Base-by-base conservation (phyloP, 345 rosid species). In the Brassica incana region DNA sequence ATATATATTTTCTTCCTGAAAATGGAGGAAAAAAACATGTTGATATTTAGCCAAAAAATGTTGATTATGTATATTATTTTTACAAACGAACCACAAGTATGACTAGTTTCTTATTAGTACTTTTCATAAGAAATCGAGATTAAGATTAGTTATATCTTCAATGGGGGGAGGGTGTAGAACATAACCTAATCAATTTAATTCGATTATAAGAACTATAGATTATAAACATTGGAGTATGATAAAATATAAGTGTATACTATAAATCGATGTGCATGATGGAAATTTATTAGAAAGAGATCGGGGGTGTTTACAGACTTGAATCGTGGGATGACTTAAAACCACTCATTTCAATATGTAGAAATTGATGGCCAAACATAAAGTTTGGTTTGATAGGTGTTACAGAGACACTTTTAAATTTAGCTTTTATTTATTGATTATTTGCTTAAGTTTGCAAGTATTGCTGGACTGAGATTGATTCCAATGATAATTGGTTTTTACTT, bases 291-390 rank as follows among this genome's bases (percentile, higher is more conserved):
- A 70, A 35, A 58, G 30, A 63, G 80, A 50, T 71, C 23, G 66
- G 4, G 33, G 66, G 8, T 77, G 76, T 73, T 66, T 56, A 59
- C 50, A 38, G 82, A 67, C 43, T 73, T 67, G 23, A 65, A 43
- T 66, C 68, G 74, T 78, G 74, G 61, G 65, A 61, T 73, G 78
- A 48, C 74, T 67, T 48, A 0, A 62, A 67, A 74, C 82, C 33
- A 79, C 82, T 50, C 45, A 74, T 62, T 67, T 14, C 15, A n/a
- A 67, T 67, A 67, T 56, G 14, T 5, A 69, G 12, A 45, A 52
- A 65, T 38, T 78, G 60, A 78, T 65, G 18, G 61, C 36, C 32
- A 23, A 63, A 50, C 81, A 78, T 58, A 38, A 78, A 66, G 64
- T 60, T 67, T 67, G 56, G 69, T 29, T 61, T 73, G 58, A 33